These are phyloP conservation scores for Mycena venus DNA, from an alignment of 768 basidiomycete genomes.

Conservation along the genomic window DNA sequence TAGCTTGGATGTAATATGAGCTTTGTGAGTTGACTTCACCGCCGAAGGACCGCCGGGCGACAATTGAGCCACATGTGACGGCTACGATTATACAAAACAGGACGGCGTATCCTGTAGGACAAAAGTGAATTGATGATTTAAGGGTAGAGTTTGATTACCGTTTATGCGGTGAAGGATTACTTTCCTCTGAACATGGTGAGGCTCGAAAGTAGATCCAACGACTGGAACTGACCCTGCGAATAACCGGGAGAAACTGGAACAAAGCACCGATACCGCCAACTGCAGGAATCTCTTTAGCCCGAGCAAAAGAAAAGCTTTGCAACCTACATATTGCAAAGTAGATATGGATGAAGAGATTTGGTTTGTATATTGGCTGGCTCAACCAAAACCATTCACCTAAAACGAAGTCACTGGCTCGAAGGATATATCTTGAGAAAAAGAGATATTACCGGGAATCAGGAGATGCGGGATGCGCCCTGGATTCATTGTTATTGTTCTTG, in stretches of 20 bases:
- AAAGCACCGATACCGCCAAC: constrained; percentile 39
- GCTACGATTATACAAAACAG: constrained; percentile 33
- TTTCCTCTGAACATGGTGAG: constrained; percentile 19
- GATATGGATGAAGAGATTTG: constrained; percentile 41
- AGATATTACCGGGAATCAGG: constrained; percentile 1
- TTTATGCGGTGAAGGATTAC: constrained; percentile 40
- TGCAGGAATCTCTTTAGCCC: background rate
- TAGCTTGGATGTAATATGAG: constrained; percentile 36
- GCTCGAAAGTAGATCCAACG: too few species aligned
- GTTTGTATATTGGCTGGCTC: constrained; percentile 29
- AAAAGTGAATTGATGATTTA: background rate
- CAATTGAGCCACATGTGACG: constrained; percentile 35
- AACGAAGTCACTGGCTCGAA: background rate
- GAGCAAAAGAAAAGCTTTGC: background rate
- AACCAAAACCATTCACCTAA: constrained; percentile 45
- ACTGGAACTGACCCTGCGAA: constrained; percentile 35
- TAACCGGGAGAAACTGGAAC: constrained; percentile 41
- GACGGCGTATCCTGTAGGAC: constrained; percentile 30
- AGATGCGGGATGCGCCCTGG: background rate
- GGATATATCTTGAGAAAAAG: background rate
- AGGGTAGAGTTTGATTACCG: constrained; percentile 10
- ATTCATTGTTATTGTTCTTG: constrained; percentile 34
- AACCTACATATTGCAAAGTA: constrained; percentile 38
- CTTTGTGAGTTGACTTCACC: constrained; percentile 43
- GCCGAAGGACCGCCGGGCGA: constrained; percentile 37